Evolutionary conservation across 768 basidiomycete genomes (phyloP).

Genomic region (Tylopilus balloui): DNA sequence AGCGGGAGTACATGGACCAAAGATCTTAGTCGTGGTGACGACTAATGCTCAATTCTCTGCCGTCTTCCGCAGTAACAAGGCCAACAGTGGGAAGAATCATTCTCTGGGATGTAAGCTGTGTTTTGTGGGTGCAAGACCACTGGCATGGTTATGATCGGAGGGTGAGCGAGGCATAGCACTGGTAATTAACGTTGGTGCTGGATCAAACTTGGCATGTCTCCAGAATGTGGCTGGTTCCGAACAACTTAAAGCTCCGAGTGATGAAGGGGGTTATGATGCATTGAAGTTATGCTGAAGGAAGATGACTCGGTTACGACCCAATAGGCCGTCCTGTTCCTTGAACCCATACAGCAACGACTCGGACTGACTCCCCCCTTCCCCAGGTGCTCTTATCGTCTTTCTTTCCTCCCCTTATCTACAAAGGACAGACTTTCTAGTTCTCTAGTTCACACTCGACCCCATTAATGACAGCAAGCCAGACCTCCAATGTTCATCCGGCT

Average conservation of each 20-base stretch:
- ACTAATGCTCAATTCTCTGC: too few species aligned
- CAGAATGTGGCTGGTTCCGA: neutral
- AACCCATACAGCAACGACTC: conserved; percentile 18
- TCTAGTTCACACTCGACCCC: conserved; percentile 12
- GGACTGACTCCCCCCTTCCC: too few species aligned
- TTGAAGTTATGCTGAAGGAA: neutral
- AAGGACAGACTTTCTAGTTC: conserved; percentile 15
- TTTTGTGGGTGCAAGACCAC: too few species aligned
- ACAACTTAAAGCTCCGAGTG: neutral
- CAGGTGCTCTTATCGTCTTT: neutral
- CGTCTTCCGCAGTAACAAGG: too few species aligned
- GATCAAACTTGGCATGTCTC: too few species aligned
- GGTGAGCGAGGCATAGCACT: neutral
- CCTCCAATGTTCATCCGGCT: conserved; percentile 24
- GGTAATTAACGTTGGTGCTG: too few species aligned
- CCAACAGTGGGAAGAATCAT: too few species aligned
- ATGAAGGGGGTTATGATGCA: too few species aligned
- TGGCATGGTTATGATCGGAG: too few species aligned
- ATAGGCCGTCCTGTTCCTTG: conserved; percentile 24
- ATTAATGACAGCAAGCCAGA: conserved; percentile 31
- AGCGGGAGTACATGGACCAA: too few species aligned
- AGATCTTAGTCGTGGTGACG: too few species aligned
- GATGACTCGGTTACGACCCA: conserved; percentile 22
- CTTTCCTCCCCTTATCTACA: conserved; percentile 16
- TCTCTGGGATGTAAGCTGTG: too few species aligned